A percentile compares a stretch with the other conserved stretches of the same genome.
Conservation (phyloP, 805 yeast genomes). For the Cyberlindnera samutprakarnensis region DNA sequence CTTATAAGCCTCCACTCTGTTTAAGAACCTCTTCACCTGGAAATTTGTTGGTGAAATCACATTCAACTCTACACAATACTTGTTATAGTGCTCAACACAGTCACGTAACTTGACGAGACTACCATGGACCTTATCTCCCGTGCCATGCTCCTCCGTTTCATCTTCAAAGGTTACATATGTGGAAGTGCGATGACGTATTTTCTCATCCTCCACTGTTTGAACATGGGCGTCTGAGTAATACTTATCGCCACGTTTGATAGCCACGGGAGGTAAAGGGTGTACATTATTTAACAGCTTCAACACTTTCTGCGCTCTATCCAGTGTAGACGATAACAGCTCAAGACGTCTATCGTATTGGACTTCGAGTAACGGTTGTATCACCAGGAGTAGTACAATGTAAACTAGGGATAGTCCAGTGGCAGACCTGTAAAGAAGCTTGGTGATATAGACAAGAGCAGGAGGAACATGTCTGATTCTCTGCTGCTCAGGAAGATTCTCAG, state of each 20-base stretch:
- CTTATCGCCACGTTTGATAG: slow-evolving; percentile 32
- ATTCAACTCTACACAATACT: slow-evolving; percentile 10
- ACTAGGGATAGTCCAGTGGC: slow-evolving; percentile 26
- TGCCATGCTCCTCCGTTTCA: slow-evolving; percentile 4
- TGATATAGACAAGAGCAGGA: slow-evolving; percentile 18
- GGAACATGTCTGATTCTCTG: slow-evolving; percentile 10
- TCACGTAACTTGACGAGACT: slow-evolving; percentile 25
- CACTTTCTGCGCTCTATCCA: slow-evolving; percentile 22
- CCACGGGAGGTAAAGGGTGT: slow-evolving; percentile 32
- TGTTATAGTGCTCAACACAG: slow-evolving; percentile 24
- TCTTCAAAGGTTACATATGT: too few species aligned
- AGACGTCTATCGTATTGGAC: slow-evolving; percentile 32
- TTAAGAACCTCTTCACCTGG: slow-evolving; percentile 23
- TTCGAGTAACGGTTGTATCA: slow-evolving; percentile 34
- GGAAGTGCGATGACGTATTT: too few species aligned
- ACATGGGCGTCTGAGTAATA: slow-evolving; percentile 29
- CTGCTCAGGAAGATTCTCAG: slow-evolving; percentile 13
- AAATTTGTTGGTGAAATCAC: slow-evolving; percentile 22
- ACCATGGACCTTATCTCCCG: slow-evolving; percentile 20
- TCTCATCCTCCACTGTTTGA: slow-evolving; percentile 14
- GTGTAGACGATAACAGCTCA: slow-evolving; percentile 24
- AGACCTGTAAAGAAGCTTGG: slow-evolving; percentile 26
- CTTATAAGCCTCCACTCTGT: slow-evolving; percentile 16
- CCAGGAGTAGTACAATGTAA: slow-evolving; percentile 25
- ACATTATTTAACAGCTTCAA: slow-evolving; percentile 22